A percentile compares a stretch with the other conserved stretches of the same genome.
phyloP scores from a whole-genome alignment of 148 eudicot species.

The Oxyria digyna region DNA sequence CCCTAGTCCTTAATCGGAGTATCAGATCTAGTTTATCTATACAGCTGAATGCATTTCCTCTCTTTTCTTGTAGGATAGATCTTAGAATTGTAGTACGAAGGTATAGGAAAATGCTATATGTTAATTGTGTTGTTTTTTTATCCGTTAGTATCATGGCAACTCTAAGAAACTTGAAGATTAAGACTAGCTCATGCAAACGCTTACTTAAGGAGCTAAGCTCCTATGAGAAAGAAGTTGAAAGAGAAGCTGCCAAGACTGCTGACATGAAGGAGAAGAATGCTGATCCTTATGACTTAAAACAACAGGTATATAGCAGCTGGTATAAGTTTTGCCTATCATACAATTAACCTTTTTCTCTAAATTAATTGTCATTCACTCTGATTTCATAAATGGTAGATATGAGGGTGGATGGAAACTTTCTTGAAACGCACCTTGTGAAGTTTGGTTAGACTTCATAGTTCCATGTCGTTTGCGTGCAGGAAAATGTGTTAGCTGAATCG shows the following conservation, averaged over 20 bases:
- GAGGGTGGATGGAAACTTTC: background rate
- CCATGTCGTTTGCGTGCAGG: slow-evolving; percentile 34
- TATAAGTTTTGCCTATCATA: background rate
- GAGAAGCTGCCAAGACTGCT: slow-evolving; percentile 84
- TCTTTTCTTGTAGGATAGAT: too few species aligned
- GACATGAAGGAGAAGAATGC: slow-evolving; percentile 90
- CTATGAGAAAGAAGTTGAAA: slow-evolving; percentile 90
- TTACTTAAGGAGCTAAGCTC: slow-evolving; percentile 74
- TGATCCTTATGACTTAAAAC: slow-evolving; percentile 94
- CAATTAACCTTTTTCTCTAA: background rate
- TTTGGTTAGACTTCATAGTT: background rate
- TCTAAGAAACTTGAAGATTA: slow-evolving; percentile 83
- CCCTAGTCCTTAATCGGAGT: too few species aligned
- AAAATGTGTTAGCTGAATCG: slow-evolving; percentile 89
- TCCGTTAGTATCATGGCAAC: slow-evolving; percentile 39
- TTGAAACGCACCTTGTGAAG: background rate
- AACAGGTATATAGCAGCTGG: too few species aligned
- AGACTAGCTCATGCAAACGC: slow-evolving; percentile 82
- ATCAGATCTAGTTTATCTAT: too few species aligned
- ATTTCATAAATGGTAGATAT: background rate
- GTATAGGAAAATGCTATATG: too few species aligned
- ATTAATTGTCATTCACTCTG: background rate
- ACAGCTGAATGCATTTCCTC: too few species aligned
- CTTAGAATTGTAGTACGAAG: too few species aligned
- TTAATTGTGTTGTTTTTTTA: background rate